Evolutionary conservation across 352 stramenopile genomes (phyloP), one percentile per base, ranked within the genome.

Genomic region (Salisapilia sapeloensis): DNA sequence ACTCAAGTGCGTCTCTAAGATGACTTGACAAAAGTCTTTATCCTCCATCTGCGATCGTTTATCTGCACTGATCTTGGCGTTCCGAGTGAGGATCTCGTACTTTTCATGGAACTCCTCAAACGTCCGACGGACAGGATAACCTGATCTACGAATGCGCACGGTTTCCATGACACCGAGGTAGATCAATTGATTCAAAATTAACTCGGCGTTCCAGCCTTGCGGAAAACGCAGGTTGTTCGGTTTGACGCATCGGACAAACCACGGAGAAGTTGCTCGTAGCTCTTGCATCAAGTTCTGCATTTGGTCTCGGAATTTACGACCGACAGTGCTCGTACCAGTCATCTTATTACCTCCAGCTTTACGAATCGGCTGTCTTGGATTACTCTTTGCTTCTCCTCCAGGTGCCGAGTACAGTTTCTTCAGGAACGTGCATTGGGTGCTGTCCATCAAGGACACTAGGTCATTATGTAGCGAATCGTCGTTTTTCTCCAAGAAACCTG

Each of bases 401-500:
- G 46, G 35, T 3, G 56, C 52, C 15, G 85, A 32, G 49, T 87
- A 90, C 10, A 93, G 44, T 34, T 60, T 62, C n/a, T 60, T 64
- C 18, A 90, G 32, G 28, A 82, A 91, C 15, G 77, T 64, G 19
- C 72, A 76, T 44, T 81, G 61, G 5, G 70, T 87, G 42, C 55
- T 83, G 41, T 93, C 65, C 66, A 91, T 89, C 2, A 93, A 51
- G 13, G 74, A 84, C 27, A 91, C 62, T 23, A 93, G 47, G 42
- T 93, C 78, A 30, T 86, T 85, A 53, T 94, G 81, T 7, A 98
- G 53, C 35, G 87, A 96, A 49, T 98, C 94, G 44, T 96, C 87
- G 62, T 98, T 98, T 58, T 98, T 98, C 47, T 98, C 93, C 15
- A 98, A 61, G 44, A 98, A 98, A 16, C 86, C 86, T 32, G 75